Percentiles rank a stretch among this genome's conserved stretches.
Evolutionary conservation across 352 stramenopile genomes (phyloP).

Genomic region (Chrysophaeum taylorii): DNA sequence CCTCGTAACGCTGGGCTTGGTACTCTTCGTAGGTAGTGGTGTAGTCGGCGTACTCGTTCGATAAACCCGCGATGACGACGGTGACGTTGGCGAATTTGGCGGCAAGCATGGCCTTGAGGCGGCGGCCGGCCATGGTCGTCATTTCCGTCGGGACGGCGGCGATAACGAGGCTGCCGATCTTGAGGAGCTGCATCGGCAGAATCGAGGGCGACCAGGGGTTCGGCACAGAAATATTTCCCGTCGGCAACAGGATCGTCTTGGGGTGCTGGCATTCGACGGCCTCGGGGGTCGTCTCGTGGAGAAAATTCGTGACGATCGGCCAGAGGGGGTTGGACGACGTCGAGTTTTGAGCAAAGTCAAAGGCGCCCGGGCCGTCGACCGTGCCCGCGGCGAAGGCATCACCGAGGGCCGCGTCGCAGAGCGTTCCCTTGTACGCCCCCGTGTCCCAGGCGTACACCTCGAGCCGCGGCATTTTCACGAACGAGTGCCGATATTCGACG

Average conservation of each 20-base stretch:
- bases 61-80: slow-evolving; percentile 41
- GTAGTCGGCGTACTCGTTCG: slow-evolving; percentile 47
- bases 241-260: slow-evolving; percentile 47
- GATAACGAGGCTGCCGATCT: slow-evolving; percentile 41
- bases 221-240: slow-evolving; percentile 33
- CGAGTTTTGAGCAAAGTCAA: slow-evolving; percentile 40
- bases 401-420: slow-evolving; percentile 39
- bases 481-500: slow-evolving; percentile 37
- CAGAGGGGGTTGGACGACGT: slow-evolving; percentile 43
- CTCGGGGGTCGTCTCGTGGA: slow-evolving; percentile 35
- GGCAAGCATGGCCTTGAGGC: slow-evolving; percentile 28
- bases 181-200: slow-evolving; percentile 42
- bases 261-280: slow-evolving; percentile 39
- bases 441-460: slow-evolving; percentile 21
- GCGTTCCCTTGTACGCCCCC: neutral
- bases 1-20: slow-evolving; percentile 45
- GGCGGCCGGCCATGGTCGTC: slow-evolving; percentile 46
- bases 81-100: slow-evolving; percentile 21
- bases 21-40: slow-evolving; percentile 50
- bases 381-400: slow-evolving; percentile 48
- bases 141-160: slow-evolving; percentile 42
- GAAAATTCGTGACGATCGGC: slow-evolving; percentile 35
- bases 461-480: slow-evolving; percentile 39
- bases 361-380: slow-evolving; percentile 42
- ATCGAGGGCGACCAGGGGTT: slow-evolving; percentile 40